Conservation (phyloP, 2,329 filamentous ascomycete genomes). For the Epichloe typhina region DNA sequence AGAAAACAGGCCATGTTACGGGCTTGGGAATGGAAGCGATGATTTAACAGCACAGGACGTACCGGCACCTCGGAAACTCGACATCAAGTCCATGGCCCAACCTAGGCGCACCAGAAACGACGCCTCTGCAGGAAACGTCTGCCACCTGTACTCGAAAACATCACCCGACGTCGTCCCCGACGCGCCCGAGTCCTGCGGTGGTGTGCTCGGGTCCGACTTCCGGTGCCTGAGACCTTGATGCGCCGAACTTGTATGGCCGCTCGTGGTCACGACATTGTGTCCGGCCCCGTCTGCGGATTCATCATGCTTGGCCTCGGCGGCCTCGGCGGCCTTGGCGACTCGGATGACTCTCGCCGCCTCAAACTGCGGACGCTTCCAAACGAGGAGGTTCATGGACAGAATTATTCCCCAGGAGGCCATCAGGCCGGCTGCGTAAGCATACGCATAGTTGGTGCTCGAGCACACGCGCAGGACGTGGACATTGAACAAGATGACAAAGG, state of each 20-base stretch:
- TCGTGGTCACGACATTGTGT: background rate
- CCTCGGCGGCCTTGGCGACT: background rate
- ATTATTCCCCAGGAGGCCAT: slow-evolving; percentile 37
- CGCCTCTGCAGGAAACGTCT: slow-evolving; percentile 39
- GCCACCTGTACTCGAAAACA: slow-evolving; percentile 43
- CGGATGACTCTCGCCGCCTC: slow-evolving; percentile 38
- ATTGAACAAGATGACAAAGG: slow-evolving; percentile 30
- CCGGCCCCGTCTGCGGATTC: background rate
- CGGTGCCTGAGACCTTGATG: slow-evolving; percentile 9
- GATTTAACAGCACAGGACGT: slow-evolving; percentile 9
- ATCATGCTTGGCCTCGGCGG: background rate
- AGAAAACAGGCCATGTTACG: no score
- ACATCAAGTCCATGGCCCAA: slow-evolving; percentile 43
- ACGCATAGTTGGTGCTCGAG: slow-evolving; percentile 38
- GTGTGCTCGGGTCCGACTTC: slow-evolving; percentile 2
- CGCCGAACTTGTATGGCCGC: background rate
- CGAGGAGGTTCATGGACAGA: slow-evolving; percentile 33
- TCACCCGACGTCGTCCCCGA: slow-evolving; percentile 3
- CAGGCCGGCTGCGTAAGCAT: slow-evolving; percentile 37
- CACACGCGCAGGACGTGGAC: slow-evolving; percentile 25
- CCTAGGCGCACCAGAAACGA: slow-evolving; percentile 35
- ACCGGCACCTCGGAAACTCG: slow-evolving; percentile 42
- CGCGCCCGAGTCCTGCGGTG: background rate
- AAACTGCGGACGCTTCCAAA: slow-evolving; percentile 43
- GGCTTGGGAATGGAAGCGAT: background rate